These are phyloP conservation scores for Schizophyllum commune DNA, from an alignment of 1,284 basidiomycete species.

Conservation along the genomic window DNA sequence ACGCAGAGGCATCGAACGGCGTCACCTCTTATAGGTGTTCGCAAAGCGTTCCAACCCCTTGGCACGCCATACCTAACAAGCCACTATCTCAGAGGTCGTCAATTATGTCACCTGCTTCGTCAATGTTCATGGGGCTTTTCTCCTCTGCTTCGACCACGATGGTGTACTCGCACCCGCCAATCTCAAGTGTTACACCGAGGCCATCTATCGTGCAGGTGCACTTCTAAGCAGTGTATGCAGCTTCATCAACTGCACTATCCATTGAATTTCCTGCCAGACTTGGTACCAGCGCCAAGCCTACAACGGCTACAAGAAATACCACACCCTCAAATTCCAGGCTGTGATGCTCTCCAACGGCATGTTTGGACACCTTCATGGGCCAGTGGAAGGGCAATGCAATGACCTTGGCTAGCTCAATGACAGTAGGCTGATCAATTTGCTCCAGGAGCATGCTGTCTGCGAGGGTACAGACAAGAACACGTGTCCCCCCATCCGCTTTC, in stretches of 20 bases:
- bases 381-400: constrained; percentile 15
- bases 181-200: constrained; percentile 12
- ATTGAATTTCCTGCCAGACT: constrained; percentile 13
- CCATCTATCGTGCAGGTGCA: constrained; percentile 12
- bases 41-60: too few species aligned
- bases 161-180: constrained; percentile 8
- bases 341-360: constrained; percentile 18
- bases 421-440: constrained; percentile 8
- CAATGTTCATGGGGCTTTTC: constrained; percentile 15
- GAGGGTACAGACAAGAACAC: constrained; percentile 2
- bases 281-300: constrained; percentile 14
- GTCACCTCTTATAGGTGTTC: too few species aligned
- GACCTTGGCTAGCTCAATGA: constrained; percentile 14
- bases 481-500: constrained; percentile 4
- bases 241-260: constrained; percentile 21
- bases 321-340: constrained; percentile 20
- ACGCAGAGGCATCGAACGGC: too few species aligned
- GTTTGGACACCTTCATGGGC: constrained; percentile 17
- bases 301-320: constrained; percentile 19
- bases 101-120: constrained; percentile 13
- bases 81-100: constrained; percentile 12
- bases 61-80: too few species aligned
- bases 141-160: constrained; percentile 14
- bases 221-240: constrained; percentile 12
- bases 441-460: constrained; percentile 1